Base-by-base conservation (phyloP, 176 grass and related monocot species). In the Olyra latifolia region DNA sequence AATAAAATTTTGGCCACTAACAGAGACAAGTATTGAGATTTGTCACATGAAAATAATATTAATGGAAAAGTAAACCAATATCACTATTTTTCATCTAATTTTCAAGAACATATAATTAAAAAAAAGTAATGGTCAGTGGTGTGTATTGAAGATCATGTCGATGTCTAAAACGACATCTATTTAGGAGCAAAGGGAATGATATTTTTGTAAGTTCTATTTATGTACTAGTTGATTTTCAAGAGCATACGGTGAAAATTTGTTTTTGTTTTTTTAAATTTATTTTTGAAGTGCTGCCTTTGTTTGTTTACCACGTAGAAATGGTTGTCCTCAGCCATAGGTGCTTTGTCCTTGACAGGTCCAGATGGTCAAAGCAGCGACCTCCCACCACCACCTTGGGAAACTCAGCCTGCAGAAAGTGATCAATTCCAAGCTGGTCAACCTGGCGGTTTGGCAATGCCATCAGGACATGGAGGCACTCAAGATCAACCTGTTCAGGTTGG, bases 341-440 rank as follows among this genome's bases (percentile, higher is more conserved):
- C 24, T 58, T 79, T 78, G 39, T 75, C 30, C 47, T 80, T 76
- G 62, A 53, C 80, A 91, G 90, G 83, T 86, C 73, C 85, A 86
- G 81, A 59, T 87, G 91, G 93, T 78, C 89, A 86, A 45, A 88
- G 62, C 45, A 83, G 69, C 10, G 74, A 87, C 59, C 79, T 93
- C 50, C 97, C 97, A 0, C 93, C 88, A 62, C 92, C 97, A 48
- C 97, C 97, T 0, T 99, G 97, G 97, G 96, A 99, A 91, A 77
- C 82, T 41, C 89, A 82, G 58, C 67, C 78, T 75, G 72, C 74
- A 80, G 84, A 92, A 74, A 71, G 19, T 52, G 62, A 78, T 61
- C 86, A 86, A 57, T 52, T 80, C 29, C 80, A 89, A 77, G 52
- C 84, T 80, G 60, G 32, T 25, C 72, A 87, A 81, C 23, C 40